Percentiles rank a stretch among this genome's conserved stretches.
Conservation (phyloP, 2,329 filamentous ascomycete genomes). For the Chrysoporthe puriensis region DNA sequence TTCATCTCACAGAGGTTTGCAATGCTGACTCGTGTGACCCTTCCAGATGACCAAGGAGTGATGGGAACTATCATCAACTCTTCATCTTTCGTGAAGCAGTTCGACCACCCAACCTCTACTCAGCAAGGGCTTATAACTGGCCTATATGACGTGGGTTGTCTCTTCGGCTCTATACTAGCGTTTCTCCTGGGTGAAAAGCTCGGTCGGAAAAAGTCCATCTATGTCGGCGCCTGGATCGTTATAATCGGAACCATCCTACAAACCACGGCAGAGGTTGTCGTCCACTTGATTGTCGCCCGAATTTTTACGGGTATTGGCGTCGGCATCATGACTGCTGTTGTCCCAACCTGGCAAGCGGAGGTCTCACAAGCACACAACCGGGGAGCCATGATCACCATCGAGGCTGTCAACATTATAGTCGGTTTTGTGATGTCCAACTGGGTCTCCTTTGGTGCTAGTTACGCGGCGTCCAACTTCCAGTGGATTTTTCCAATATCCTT, state of each 20-base stretch:
- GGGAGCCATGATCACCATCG: conserved; percentile 17
- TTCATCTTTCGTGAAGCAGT: conserved; percentile 7
- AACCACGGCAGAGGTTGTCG: conserved; percentile 10
- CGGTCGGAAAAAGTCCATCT: conserved; percentile 14
- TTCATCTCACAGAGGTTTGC: not conserved
- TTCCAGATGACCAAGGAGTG: conserved; percentile 21
- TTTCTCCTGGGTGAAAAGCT: conserved; percentile 13
- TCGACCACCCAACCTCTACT: conserved; percentile 9
- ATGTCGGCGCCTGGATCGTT: conserved; percentile 13
- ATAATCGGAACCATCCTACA: conserved; percentile 17
- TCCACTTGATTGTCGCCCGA: conserved; percentile 15
- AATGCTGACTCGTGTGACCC: not conserved
- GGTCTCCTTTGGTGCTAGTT: conserved; percentile 15
- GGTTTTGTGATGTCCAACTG: conserved; percentile 16
- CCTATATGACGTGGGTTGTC: conserved; percentile 14
- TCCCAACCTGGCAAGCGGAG: conserved; percentile 17
- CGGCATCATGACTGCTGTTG: conserved; percentile 18
- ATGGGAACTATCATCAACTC: conserved; percentile 21
- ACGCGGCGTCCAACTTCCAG: conserved; percentile 10
- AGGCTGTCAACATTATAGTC: conserved; percentile 16
- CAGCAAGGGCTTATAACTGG: conserved; percentile 19
- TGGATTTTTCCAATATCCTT: conserved; percentile 13
- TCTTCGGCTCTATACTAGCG: conserved; percentile 9
- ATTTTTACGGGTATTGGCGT: conserved; percentile 13
- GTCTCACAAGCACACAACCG: conserved; percentile 15